Conservation (phyloP, 177 flowering plant species). For the Vitis hybrid region DNA sequence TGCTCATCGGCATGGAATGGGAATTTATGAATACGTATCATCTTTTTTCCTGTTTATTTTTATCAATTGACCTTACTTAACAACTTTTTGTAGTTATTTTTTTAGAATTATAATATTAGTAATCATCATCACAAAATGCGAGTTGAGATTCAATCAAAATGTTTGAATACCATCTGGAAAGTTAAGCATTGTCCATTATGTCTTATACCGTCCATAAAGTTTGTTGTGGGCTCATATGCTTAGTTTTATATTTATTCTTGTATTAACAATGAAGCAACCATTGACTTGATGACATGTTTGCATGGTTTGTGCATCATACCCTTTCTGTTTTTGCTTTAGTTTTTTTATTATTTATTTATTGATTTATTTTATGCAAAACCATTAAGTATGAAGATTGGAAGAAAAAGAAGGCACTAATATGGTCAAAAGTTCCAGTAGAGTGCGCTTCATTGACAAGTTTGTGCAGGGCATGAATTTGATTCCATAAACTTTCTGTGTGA, state of each 20-base stretch:
- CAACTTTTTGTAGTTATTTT: not conserved
- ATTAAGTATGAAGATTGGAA: not conserved
- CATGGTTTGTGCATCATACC: not conserved
- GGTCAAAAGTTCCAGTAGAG: conserved; percentile 29
- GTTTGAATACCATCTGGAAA: not conserved
- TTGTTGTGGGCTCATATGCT: conserved; percentile 4
- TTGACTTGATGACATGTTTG: conserved; percentile 10
- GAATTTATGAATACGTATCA: not conserved
- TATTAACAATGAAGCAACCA: conserved; percentile 5
- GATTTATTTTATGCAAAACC: not conserved
- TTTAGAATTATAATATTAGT: not conserved
- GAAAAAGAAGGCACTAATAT: conserved; percentile 15
- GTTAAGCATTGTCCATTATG: not conserved
- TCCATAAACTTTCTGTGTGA: conserved; percentile 26
- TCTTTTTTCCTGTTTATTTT: not conserved
- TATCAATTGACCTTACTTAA: not conserved
- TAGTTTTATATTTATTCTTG: not conserved
- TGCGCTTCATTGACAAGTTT: conserved; percentile 25
- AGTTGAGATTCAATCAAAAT: not conserved
- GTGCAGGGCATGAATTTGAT: conserved; percentile 37
- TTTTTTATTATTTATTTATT: no score
- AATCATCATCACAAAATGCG: not conserved
- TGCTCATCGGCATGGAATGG: no score
- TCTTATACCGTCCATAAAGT: conserved; percentile 11
- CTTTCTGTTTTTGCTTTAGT: not conserved